Base-by-base conservation (phyloP, 2,329 filamentous ascomycete species). In the Decorospora gaudefroyi region DNA sequence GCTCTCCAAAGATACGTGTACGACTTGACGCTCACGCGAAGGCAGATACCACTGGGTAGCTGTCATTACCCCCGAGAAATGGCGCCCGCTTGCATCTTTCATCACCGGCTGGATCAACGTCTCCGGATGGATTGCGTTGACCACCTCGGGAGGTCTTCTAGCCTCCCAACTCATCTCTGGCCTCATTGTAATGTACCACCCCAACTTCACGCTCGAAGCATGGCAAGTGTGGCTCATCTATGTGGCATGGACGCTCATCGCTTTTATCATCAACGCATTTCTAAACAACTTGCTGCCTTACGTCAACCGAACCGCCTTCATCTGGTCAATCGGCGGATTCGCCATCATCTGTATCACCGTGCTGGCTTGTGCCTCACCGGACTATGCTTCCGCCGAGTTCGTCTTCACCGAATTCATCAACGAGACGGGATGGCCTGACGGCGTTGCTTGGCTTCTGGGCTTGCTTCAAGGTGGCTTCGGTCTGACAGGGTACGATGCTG, bases 201-300 rank as follows among this genome's bases (percentile, higher is more conserved):
- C 80, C 0, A 72, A 72, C 35, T 88, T 84, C 60, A 72, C 75
- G 15, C 47, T 79, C 2, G 68, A 85, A 59, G 61, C 80, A 3
- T 89, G 85, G 83, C 85, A 90, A 57, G 83, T 87, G 53, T 89
- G 89, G 66, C 72, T 88, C 18, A 84, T 89, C 33, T 89, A 88
- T 66, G 76, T 86, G 30, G 84, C 68, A 5, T 85, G 83, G 61
- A 84, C 81, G 4, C 45, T 83, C 15, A 55, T 79, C 11, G 82
- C 82, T 3, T 81, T 88, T 46, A 42, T 80, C 33, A 72, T 88
- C 66, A 89, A 89, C 51, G 79, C 82, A 1, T 85, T 88, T 53
- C 73, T 78, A 61, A 85, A 82, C 55, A 71, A 74, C 3, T 59
- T 83, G 3, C 74, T 90, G 3, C 85, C 86, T 0, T 75, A 78